These are phyloP conservation scores for Cyberlindnera euphorbiae DNA, from an alignment of 805 yeast species.

Conservation along the genomic window DNA sequence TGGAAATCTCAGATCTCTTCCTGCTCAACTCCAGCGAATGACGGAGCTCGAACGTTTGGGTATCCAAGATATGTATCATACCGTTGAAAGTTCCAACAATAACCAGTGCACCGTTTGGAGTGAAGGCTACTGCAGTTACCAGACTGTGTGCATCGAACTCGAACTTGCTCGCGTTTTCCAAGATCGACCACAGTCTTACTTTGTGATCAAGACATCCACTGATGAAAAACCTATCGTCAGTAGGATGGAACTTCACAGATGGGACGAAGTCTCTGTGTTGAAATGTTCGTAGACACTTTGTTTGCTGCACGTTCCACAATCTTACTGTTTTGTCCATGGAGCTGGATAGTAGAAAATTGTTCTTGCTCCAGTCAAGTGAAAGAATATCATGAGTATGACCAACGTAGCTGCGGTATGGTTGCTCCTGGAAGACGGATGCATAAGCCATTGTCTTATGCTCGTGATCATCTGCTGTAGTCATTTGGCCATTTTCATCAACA, in stretches of 20 bases:
- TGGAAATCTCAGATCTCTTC: slow-evolving; percentile 27
- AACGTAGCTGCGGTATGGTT: slow-evolving; percentile 52
- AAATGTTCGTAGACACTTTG: slow-evolving; percentile 57
- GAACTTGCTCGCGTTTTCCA: slow-evolving; percentile 63
- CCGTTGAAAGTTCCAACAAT: slow-evolving; percentile 82
- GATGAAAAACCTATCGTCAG: slow-evolving; percentile 80
- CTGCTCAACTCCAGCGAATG: slow-evolving; percentile 43
- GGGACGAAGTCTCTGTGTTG: slow-evolving; percentile 81
- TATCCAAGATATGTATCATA: slow-evolving; percentile 51
- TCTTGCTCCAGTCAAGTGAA: slow-evolving; percentile 85
- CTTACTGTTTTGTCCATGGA: slow-evolving; percentile 82
- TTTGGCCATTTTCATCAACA: not conserved
- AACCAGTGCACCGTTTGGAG: slow-evolving; percentile 58
- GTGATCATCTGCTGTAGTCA: slow-evolving; percentile 5
- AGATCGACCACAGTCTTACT: slow-evolving; percentile 77
- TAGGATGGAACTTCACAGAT: slow-evolving; percentile 72
- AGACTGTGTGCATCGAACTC: slow-evolving; percentile 57
- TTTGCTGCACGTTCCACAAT: slow-evolving; percentile 79
- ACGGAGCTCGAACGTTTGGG: slow-evolving; percentile 52
- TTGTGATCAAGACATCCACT: slow-evolving; percentile 78
- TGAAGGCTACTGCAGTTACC: slow-evolving; percentile 70
- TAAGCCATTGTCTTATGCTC: slow-evolving; percentile 26
- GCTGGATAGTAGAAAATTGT: slow-evolving; percentile 72
- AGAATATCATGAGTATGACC: slow-evolving; percentile 72
- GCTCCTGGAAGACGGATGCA: slow-evolving; percentile 76